Base-by-base conservation (phyloP, 371 early-diverging fungal species). In the Mucor circinelloides region DNA sequence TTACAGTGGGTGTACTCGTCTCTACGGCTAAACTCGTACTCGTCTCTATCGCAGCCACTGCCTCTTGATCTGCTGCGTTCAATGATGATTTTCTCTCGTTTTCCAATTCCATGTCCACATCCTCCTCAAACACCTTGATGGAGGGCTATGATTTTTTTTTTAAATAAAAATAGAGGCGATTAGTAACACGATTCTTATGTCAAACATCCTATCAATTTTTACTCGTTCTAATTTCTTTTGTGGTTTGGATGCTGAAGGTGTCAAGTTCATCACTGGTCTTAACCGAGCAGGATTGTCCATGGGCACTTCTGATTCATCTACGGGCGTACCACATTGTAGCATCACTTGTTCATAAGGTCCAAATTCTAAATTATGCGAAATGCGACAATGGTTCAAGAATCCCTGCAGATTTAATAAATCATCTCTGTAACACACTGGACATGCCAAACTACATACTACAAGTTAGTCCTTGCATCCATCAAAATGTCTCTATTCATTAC, bases 361-460 rank as follows among this genome's bases (percentile, higher is more conserved):
- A 72, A 93, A 92, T 50, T 89, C 89, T 31, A 85, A 70, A 23
- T 79, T 75, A 73, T 93, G 93, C n/a, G 85, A 82, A 30, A 89
- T 75, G 32, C 94, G 82, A 73, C 90, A 91, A 73, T 95, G 95
- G 61, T 91, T 93, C 32, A 93, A 71, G 68, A 95, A 93, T 1
- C 94, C 94, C 69, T 90, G 93, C 36, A 87, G 82, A 66, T 87
- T 91, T 15, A 83, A 81, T 76, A 95, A 94, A 56, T 90, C 86
- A 21, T 85, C 83, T 25, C 87, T 75, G 15, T 84, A 79, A 67
- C 88, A 88, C 2, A 65, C 74, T 57, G 88, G 88, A 72, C 88
- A 88, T 2, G 82, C 79, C 57, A 88, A 64, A 32, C 86, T 87
- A 58, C 42, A 63, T 25, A 13, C 12, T 23, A 54, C 17, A 25